phyloP scores from a whole-genome alignment of 306 rosid species.

The Cyamopsis tetragonoloba region DNA sequence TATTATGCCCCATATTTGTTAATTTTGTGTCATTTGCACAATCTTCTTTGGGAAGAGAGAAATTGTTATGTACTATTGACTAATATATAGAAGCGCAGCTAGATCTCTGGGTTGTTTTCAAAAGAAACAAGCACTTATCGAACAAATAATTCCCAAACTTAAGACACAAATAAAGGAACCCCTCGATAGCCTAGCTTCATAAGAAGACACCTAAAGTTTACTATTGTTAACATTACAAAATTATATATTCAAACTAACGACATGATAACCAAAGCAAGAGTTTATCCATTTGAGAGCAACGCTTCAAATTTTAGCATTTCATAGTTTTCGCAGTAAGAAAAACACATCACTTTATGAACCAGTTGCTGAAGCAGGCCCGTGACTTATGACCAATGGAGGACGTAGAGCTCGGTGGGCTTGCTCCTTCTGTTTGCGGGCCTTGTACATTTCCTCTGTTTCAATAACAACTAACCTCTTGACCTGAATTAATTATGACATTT shows the following conservation, averaged over 20 bases:
- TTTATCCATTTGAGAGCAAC: conserved; percentile 15
- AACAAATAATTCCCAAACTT: conserved; percentile 5
- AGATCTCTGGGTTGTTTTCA: neutral
- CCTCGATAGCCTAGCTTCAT: conserved; percentile 13
- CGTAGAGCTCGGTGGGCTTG: conserved; percentile 59
- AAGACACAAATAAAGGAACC: conserved; percentile 21
- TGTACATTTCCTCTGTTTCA: conserved; percentile 88
- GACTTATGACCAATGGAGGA: conserved; percentile 65
- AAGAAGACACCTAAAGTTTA: neutral
- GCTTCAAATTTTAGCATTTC: neutral
- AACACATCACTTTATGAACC: conserved; percentile 23
- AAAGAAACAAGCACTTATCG: neutral
- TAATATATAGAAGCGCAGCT: neutral
- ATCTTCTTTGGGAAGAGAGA: neutral
- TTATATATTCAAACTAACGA: conserved; percentile 20
- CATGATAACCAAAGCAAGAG: conserved; percentile 20
- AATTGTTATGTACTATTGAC: conserved; percentile 3
- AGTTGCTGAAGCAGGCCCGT: conserved; percentile 50
- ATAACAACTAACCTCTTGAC: conserved; percentile 82
- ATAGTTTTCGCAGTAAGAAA: conserved; percentile 19
- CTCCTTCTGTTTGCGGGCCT: conserved; percentile 70
- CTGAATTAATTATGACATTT: conserved; percentile 34
- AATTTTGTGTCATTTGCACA: conserved; percentile 7
- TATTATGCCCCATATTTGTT: conserved; percentile 1
- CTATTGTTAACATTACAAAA: conserved; percentile 10